Evolutionary conservation across 208 protist species (phyloP).

Genomic region (Trypanosoma conorhini): DNA sequence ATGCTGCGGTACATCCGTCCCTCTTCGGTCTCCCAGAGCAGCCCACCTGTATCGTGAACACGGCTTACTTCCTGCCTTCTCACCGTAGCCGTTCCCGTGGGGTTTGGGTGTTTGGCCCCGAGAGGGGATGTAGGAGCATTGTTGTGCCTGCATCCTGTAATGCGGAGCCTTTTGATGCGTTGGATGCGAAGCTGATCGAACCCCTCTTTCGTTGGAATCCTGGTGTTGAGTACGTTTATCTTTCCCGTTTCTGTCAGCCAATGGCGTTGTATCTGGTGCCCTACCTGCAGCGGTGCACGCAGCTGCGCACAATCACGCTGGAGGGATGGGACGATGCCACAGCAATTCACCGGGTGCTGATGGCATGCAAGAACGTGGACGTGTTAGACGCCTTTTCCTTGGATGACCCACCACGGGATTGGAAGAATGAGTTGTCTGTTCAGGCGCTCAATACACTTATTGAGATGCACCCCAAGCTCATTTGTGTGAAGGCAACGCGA

Average conservation of each 20-base stretch:
- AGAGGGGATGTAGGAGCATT: conserved; percentile 85
- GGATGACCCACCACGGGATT: conserved; percentile 68
- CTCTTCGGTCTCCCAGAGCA: conserved; percentile 86
- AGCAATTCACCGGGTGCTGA: conserved; percentile 82
- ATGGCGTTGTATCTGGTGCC: conserved; percentile 72
- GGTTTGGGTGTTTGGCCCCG: conserved; percentile 80
- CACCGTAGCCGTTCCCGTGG: conserved; percentile 65
- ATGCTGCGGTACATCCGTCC: conserved; percentile 75
- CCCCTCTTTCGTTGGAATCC: conserved; percentile 89
- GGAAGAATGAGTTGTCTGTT: conserved; percentile 87
- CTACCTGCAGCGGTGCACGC: conserved; percentile 57
- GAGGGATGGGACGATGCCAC: conserved; percentile 88
- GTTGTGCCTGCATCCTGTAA: conserved; percentile 82
- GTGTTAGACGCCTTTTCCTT: conserved; percentile 79
- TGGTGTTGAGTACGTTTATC: conserved; percentile 85
- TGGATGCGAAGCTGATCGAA: conserved; percentile 81
- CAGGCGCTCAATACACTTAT: conserved; percentile 85
- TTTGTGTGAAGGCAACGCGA: conserved; percentile 69
- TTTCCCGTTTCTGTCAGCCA: conserved; percentile 82
- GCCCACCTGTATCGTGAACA: conserved; percentile 89
- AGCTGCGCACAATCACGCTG: conserved; percentile 69
- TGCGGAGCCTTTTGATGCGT: conserved; percentile 63
- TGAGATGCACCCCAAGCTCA: conserved; percentile 91
- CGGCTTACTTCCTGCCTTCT: conserved; percentile 83
- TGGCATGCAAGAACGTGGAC: conserved; percentile 86